Percentiles rank a stretch among this genome's conserved stretches.
These are phyloP conservation scores for Trametes meyenii DNA, from an alignment of 768 basidiomycete species.

Conservation along the genomic window DNA sequence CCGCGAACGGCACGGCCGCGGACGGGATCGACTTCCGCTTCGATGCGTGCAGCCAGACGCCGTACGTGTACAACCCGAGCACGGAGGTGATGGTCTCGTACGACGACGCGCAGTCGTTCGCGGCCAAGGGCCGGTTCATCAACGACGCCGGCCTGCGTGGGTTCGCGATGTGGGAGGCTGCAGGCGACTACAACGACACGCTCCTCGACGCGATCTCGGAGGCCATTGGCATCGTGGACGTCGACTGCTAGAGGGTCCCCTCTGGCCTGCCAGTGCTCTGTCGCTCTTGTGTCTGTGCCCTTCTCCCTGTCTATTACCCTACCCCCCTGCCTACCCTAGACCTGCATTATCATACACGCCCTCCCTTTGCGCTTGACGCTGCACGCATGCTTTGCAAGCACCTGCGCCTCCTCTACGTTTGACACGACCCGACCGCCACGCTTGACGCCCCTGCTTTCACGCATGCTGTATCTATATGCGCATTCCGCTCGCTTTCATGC, in stretches of 20 bases:
- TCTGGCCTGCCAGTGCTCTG: too few relatives aligned
- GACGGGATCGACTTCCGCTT: constrained; percentile 48
- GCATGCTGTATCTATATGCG: constrained; percentile 20
- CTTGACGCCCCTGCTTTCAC: constrained; percentile 20
- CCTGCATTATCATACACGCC: not conserved
- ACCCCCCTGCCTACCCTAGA: not conserved
- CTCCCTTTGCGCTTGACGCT: constrained; percentile 10
- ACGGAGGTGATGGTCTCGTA: constrained; percentile 38
- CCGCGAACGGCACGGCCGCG: constrained; percentile 46
- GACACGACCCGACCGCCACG: constrained; percentile 16
- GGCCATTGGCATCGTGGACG: constrained; percentile 27
- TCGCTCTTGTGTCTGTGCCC: not conserved
- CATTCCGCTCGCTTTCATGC: constrained; percentile 3
- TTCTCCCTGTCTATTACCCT: not conserved
- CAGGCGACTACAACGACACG: constrained; percentile 47
- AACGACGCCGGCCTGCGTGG: constrained; percentile 38
- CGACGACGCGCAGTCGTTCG: constrained; percentile 37
- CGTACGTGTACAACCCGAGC: constrained; percentile 36
- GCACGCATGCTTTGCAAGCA: constrained; percentile 16
- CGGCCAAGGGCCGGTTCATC: constrained; percentile 48
- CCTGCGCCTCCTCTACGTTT: constrained; percentile 4
- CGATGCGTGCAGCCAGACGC: constrained; percentile 40
- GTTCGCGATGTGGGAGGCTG: constrained; percentile 50
- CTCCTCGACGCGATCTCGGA: constrained; percentile 58
- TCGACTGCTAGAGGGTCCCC: constrained; percentile 23